Evolutionary conservation across 441 rosid species (phyloP).

Genomic region (Aleurites moluccanus): DNA sequence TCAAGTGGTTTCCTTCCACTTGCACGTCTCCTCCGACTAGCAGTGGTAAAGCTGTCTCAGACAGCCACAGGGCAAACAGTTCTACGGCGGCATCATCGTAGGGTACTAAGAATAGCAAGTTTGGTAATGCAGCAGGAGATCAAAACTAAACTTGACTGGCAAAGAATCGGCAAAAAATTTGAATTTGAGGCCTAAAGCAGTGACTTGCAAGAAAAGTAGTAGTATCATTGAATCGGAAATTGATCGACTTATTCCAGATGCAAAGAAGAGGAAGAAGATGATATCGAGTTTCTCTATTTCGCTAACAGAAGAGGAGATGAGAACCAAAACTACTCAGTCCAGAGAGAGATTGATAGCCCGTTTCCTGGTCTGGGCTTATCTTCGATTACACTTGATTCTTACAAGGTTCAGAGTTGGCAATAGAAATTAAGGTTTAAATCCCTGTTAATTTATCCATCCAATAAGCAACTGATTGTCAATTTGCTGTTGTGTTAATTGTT

Average conservation of each 20-base stretch:
- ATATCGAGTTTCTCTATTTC: neutral
- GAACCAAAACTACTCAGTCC: neutral
- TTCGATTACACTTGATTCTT: constrained; percentile 7
- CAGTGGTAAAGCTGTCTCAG: too few relatives aligned
- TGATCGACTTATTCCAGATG: neutral
- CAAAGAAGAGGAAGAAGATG: neutral
- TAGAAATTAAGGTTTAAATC: too few relatives aligned
- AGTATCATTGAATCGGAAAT: neutral
- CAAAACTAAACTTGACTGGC: neutral
- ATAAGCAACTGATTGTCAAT: neutral
- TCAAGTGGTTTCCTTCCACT: too few relatives aligned
- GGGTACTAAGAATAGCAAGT: neutral
- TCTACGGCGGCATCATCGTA: too few relatives aligned
- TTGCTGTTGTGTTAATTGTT: neutral
- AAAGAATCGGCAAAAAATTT: neutral
- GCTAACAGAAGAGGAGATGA: constrained; percentile 13
- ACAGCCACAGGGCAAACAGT: too few relatives aligned
- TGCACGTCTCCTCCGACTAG: too few relatives aligned
- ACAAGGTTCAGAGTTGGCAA: too few relatives aligned
- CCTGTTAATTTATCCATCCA: too few relatives aligned
- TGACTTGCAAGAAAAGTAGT: neutral
- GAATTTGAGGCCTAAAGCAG: neutral
- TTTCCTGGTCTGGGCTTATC: constrained; percentile 30
- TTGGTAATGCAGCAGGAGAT: neutral
- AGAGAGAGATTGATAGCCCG: constrained; percentile 2